Evolutionary conservation across 352 stramenopile species (phyloP), one percentile per base, ranked within the genome.

Genomic region (Globisporangium cystogenes): DNA sequence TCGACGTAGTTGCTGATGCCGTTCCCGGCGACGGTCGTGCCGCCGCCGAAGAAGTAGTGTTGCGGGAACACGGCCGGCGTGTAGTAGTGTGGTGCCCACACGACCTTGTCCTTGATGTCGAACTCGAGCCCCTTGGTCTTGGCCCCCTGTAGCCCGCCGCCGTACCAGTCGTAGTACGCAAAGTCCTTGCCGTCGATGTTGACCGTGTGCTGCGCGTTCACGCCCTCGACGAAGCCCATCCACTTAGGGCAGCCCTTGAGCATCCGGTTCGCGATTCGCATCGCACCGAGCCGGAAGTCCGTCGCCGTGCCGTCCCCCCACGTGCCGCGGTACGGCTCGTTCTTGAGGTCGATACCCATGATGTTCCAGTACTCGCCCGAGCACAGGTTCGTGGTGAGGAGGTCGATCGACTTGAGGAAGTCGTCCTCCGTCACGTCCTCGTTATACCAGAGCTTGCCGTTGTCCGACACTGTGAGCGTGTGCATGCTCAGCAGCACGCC

Each of bases 401-500:
- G 59, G 43, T 73, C 67, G 40, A 75, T 73, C 1, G 67, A 23
- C 12, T 51, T 60, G 12, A 75, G 21, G 35, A 75, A 74, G 11
- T 74, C 21, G 8, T 65, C 54, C 27, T 67, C 54, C 7, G 40
- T 51, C 54, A n/a, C 47, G 21, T 57, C 70, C n/a, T 55, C 45
- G 50, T 70, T 64, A 51, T 81, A 84, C 75, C 70, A 85, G 4
- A 82, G 58, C 27, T 59, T 56, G 7, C 69, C 72, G 7, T 61
- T 79, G 41, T 77, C 62, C 2, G 60, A 61, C 18, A 46, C 59
- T n/a, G 68, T 74, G 40, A 86, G 64, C 31, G 75, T 86, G 47
- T 86, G 75, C 71, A 86, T 78, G 51, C 65, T 79, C 45, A 86
- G 52, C 46, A 86, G 42, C 39, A 86, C 75, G 1, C 68, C 67